Evolutionary conservation across 768 basidiomycete species (phyloP).

Genomic region (Trametes coccinea): DNA sequence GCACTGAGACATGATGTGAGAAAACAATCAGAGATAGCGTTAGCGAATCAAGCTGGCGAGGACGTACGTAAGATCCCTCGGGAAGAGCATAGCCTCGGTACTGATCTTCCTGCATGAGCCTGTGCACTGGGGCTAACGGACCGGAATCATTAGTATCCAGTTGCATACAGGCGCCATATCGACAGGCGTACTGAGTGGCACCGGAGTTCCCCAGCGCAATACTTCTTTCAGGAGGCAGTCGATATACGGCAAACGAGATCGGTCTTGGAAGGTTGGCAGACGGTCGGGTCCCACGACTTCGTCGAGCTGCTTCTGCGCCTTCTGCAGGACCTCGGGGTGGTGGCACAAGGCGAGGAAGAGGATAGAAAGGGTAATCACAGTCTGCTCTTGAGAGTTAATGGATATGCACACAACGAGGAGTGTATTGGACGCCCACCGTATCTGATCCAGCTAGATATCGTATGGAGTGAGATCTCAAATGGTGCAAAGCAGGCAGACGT

Average conservation of each 20-base stretch:
- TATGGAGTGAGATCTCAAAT: background rate
- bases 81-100: slow-evolving; percentile 11
- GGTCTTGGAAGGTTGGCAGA: slow-evolving; percentile 5
- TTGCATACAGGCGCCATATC: background rate
- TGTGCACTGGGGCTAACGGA: slow-evolving; percentile 8
- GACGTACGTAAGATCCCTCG: slow-evolving; percentile 8
- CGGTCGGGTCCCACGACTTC: background rate
- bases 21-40: background rate
- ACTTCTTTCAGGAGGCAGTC: slow-evolving; percentile 6
- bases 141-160: background rate
- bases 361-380: background rate
- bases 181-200: slow-evolving; percentile 5
- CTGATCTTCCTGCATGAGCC: slow-evolving; percentile 7
- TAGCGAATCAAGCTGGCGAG: no score
- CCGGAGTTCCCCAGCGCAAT: slow-evolving; percentile 5
- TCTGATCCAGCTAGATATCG: background rate
- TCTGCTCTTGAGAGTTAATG: background rate
- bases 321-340: background rate
- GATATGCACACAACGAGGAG: background rate
- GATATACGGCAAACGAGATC: slow-evolving; percentile 2
- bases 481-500: background rate
- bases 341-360: slow-evolving; percentile 12
- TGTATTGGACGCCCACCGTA: background rate
- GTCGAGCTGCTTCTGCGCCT: slow-evolving; percentile 9
- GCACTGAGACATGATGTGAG: background rate